Conservation (phyloP, 441 rosid genomes). For the Eugenia klotzschiana region DNA sequence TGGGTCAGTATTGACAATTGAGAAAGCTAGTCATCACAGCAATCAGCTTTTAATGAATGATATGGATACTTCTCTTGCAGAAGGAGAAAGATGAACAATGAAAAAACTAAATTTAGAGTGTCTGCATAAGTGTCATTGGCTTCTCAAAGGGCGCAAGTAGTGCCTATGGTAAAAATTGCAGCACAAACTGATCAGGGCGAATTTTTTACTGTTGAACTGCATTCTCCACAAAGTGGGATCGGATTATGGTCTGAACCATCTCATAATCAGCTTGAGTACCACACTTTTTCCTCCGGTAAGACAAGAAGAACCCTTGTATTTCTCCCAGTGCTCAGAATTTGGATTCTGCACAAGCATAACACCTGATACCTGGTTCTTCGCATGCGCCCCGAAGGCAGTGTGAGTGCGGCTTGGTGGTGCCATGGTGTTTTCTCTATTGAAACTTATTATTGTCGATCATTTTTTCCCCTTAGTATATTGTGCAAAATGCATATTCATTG, state of each 20-base stretch:
- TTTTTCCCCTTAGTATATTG: neutral
- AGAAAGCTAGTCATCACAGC: neutral
- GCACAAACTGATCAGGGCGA: neutral
- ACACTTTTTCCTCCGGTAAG: neutral
- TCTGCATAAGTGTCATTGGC: neutral
- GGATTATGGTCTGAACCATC: neutral
- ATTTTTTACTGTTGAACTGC: neutral
- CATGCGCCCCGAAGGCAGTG: neutral
- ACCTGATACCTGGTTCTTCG: neutral
- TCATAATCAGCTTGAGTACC: neutral
- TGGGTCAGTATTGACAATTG: neutral
- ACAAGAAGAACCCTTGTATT: neutral
- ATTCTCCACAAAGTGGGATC: neutral
- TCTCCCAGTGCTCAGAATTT: neutral
- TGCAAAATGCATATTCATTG: neutral
- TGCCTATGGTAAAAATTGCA: neutral
- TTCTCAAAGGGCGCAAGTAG: neutral
- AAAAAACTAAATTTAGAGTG: neutral
- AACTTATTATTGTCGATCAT: neutral
- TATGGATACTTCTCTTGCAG: neutral
- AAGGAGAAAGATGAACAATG: neutral
- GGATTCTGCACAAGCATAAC: neutral
- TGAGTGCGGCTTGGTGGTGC: neutral
- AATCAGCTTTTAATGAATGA: neutral
- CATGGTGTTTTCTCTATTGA: neutral